Evolutionary conservation across 2,329 filamentous ascomycete genomes (phyloP), one percentile per base, ranked within the genome.

Genomic region (Fusarium abutilonis): DNA sequence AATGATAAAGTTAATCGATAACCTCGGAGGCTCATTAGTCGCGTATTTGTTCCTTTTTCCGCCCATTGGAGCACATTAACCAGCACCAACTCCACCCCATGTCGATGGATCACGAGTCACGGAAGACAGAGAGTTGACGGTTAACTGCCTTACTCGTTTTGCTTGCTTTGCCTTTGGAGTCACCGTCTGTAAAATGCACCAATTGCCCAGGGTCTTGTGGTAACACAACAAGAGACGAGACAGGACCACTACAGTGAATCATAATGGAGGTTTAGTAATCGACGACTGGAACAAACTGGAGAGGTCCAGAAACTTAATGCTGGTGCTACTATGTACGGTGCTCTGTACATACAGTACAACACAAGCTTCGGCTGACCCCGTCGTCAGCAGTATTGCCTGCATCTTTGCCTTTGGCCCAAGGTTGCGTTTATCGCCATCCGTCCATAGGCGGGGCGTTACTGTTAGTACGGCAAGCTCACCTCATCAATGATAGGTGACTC

Each of bases 391-490:
- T 55, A 60, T 60, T 55, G 49, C 59, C 40, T 59, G 39, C 52
- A 49, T 53, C 52, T 62, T 63, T 54, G 44, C 57, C 62, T 63
- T 60, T 56, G 34, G 40, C 61, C 52, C 48, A 35, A 63, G 44
- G 58, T 58, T 64, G 62, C 57, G 57, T 66, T 48, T 64, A 51
- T 66, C 63, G 63, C 63, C 63, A 52, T 63, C 53, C 53, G 41
- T 46, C 51, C 57, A 46, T 38, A 45, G 31, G 56, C 40, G 56
- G 53, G 38, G 54, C 49, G 19, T 11, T 28, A 50, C 51, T 51
- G 36, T 54, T 23, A 28, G 34, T 41, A 41, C 36, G 29, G 23
- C 28, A 59, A 14, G 38, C 52, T 65, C 47, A 45, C 56, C 56
- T 53, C 52, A 46, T 53, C 61, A 39, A 47, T 63, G 60, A 63